Evolutionary conservation across 2,329 filamentous ascomycete genomes (phyloP).

Genomic region (Drechslerella stenobrocha): DNA sequence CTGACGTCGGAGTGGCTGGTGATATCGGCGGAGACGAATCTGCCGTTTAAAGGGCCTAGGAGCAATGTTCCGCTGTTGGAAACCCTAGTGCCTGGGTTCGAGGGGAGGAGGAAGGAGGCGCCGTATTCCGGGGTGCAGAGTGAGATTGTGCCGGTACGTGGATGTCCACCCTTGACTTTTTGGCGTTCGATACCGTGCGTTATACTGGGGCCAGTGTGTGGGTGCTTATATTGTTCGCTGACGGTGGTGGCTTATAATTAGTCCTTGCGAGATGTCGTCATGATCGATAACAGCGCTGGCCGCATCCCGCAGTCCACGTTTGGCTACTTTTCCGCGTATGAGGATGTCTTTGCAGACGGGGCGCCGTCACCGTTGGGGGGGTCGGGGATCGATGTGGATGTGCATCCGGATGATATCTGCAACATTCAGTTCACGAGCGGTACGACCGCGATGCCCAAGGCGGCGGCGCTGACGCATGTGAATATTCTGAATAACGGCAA

Average conservation of each 20-base stretch:
- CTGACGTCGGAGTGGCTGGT: slow-evolving; percentile 74
- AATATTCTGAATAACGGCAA: slow-evolving; percentile 91
- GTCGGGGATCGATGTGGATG: slow-evolving; percentile 14
- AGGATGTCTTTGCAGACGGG: slow-evolving; percentile 58
- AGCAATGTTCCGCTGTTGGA: slow-evolving; percentile 36
- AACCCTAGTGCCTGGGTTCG: slow-evolving; percentile 58
- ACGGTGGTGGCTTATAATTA: slow-evolving; percentile 62
- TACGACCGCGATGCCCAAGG: slow-evolving; percentile 89
- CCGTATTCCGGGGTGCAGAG: slow-evolving; percentile 16
- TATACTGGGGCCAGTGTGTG: not conserved
- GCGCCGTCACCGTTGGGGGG: slow-evolving; percentile 40
- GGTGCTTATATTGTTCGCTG: slow-evolving; percentile 56
- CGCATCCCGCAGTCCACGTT: slow-evolving; percentile 59
- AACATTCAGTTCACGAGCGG: slow-evolving; percentile 87
- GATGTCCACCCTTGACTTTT: slow-evolving; percentile 52
- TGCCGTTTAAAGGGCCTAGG: slow-evolving; percentile 68
- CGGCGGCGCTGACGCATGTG: slow-evolving; percentile 81
- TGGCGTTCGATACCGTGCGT: slow-evolving; percentile 12
- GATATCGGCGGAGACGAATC: slow-evolving; percentile 83
- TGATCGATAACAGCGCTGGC: slow-evolving; percentile 75
- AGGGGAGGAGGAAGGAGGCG: slow-evolving; percentile 50
- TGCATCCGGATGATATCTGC: slow-evolving; percentile 70
- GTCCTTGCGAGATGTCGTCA: slow-evolving; percentile 69
- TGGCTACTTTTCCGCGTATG: slow-evolving; percentile 58
- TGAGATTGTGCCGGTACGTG: slow-evolving; percentile 31